A percentile compares a stretch with the other conserved stretches of the same genome.
Evolutionary conservation across 495 filamentous ascomycete genomes (phyloP).

Genomic region (Neurospora africana): DNA sequence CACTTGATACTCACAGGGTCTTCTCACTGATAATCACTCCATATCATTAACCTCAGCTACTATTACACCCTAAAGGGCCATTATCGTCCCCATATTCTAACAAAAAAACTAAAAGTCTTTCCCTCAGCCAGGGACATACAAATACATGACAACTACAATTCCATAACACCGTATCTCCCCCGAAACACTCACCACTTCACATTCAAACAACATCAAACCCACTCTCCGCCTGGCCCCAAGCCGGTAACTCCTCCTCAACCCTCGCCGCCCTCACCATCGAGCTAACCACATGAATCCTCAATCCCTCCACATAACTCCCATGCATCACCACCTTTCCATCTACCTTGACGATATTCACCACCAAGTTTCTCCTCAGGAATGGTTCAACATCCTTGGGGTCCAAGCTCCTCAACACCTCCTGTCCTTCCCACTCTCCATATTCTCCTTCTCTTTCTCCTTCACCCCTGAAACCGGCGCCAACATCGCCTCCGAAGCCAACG

Average conservation of each 20-base stretch:
- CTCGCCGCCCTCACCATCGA: constrained; percentile 27
- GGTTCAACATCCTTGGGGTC: constrained; percentile 27
- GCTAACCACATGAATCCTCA: constrained; percentile 32
- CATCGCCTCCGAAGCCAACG: neutral
- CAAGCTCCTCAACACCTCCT: constrained; percentile 31
- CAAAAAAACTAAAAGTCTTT: neutral
- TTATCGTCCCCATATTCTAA: neutral
- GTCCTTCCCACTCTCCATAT: neutral
- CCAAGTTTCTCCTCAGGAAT: constrained; percentile 36
- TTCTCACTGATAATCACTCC: neutral
- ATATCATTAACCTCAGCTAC: neutral
- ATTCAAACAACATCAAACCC: constrained; percentile 15
- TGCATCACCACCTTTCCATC: constrained; percentile 17
- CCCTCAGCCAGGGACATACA: neutral
- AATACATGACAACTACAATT: neutral
- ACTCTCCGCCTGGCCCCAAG: constrained; percentile 27
- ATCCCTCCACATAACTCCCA: constrained; percentile 13
- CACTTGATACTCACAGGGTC: neutral
- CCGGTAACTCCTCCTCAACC: constrained; percentile 30
- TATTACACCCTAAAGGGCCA: neutral
- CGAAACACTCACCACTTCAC: neutral
- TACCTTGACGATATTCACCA: constrained; percentile 25
- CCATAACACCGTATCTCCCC: no score
- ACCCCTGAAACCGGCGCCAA: neutral
- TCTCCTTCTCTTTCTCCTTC: neutral